These are phyloP conservation scores for Chiua sp. DNA, from an alignment of 1,284 basidiomycete genomes.

Conservation along the genomic window DNA sequence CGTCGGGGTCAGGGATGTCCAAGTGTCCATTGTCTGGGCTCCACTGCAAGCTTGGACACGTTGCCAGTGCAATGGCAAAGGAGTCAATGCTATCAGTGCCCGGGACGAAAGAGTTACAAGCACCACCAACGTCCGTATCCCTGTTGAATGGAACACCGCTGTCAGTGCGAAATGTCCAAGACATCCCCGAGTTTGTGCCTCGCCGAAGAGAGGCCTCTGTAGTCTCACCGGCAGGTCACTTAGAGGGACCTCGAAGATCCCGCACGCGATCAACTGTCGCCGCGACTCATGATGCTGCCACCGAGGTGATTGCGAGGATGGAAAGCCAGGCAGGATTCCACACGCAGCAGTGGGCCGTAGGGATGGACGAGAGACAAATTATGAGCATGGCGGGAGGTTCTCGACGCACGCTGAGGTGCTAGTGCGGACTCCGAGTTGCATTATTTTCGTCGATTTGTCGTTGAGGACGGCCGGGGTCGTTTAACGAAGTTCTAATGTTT, in stretches of 20 bases:
- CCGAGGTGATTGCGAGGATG: slow-evolving; percentile 30
- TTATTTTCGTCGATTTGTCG: slow-evolving; percentile 28
- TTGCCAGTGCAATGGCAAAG: background rate
- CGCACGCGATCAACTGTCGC: slow-evolving; percentile 1
- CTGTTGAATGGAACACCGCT: slow-evolving; percentile 5
- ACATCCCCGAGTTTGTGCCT: slow-evolving; percentile 37
- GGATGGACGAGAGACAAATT: slow-evolving; percentile 3
- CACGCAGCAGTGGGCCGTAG: slow-evolving; percentile 3
- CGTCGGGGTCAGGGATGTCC: slow-evolving; percentile 31
- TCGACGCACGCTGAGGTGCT: slow-evolving; percentile 13
- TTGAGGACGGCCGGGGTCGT: background rate
- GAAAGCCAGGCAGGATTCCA: slow-evolving; percentile 22
- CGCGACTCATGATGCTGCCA: slow-evolving; percentile 20
- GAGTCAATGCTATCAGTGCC: background rate
- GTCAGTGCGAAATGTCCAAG: slow-evolving; percentile 15
- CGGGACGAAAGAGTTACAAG: background rate
- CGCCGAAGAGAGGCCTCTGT: slow-evolving; percentile 15
- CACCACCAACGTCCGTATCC: background rate
- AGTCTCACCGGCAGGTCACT: background rate
- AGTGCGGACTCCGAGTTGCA: background rate
- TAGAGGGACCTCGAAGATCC: background rate
- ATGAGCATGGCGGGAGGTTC: slow-evolving; percentile 4
- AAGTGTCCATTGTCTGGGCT: slow-evolving; percentile 50
- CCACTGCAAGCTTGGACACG: slow-evolving; percentile 23
- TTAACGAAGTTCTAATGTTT: background rate